These are phyloP conservation scores for Lunularia cruciata DNA, from an alignment of 225 moss, liverwort and hornwort species.

Conservation along the genomic window DNA sequence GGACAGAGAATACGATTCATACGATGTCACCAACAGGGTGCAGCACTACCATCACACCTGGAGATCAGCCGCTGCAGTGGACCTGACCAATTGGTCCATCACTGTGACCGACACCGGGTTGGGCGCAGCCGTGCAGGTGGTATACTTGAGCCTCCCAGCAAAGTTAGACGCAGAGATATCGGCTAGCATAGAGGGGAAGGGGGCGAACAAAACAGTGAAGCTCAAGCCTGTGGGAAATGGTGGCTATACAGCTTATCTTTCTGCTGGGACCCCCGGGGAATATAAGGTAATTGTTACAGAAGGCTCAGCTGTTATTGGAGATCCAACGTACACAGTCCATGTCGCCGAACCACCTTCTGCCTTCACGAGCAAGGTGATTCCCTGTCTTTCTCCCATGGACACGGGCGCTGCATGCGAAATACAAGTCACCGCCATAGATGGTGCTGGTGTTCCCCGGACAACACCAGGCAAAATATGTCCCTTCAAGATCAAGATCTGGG, in stretches of 20 bases:
- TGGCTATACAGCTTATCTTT: constrained; percentile 16
- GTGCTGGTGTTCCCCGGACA: neutral
- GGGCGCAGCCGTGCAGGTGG: constrained; percentile 24
- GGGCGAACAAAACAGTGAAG: constrained; percentile 8
- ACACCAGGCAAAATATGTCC: constrained; percentile 12
- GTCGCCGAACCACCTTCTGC: constrained; percentile 17
- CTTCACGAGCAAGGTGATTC: constrained; percentile 19
- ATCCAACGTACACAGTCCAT: constrained; percentile 12
- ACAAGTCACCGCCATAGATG: constrained; percentile 7
- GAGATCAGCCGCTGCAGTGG: neutral
- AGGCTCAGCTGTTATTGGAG: neutral
- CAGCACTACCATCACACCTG: neutral
- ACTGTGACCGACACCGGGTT: constrained; percentile 23
- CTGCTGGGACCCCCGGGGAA: constrained; percentile 15
- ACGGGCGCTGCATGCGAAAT: constrained; percentile 8
- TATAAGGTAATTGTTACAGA: neutral
- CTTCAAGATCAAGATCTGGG: constrained; percentile 22
- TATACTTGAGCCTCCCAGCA: constrained; percentile 10
- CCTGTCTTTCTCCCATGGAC: constrained; percentile 7
- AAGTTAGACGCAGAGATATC: constrained; percentile 4
- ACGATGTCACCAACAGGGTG: neutral
- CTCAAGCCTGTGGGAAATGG: constrained; percentile 7
- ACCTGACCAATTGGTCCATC: constrained; percentile 12
- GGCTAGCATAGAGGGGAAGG: constrained; percentile 9
- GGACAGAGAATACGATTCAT: neutral